phyloP scores from a whole-genome alignment of 2,329 filamentous ascomycete genomes.

The Penicillium sp. region DNA sequence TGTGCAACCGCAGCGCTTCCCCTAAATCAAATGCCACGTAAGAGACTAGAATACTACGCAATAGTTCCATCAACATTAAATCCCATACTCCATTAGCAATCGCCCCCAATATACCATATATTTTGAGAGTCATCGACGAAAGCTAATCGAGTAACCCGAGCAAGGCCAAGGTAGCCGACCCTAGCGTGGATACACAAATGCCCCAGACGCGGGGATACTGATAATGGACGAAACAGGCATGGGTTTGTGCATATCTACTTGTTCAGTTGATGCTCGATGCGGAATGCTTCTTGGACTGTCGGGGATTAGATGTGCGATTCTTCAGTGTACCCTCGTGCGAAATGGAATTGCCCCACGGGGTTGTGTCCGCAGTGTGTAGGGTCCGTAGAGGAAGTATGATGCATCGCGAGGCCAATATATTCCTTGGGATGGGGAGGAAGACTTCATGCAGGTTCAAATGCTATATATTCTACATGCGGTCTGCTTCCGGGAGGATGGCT shows the following conservation, averaged over 20 bases:
- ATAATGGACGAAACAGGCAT: slow-evolving; percentile 34
- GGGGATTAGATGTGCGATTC: slow-evolving; percentile 65
- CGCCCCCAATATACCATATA: slow-evolving; percentile 67
- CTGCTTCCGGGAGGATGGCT: slow-evolving; percentile 63
- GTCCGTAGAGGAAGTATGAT: slow-evolving; percentile 56
- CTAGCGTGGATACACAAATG: slow-evolving; percentile 63
- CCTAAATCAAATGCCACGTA: slow-evolving; percentile 62
- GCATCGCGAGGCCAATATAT: slow-evolving; percentile 62
- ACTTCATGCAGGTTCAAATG: slow-evolving; percentile 74
- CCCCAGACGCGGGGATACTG: slow-evolving; percentile 58
- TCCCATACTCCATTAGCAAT: slow-evolving; percentile 58
- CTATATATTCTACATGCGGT: slow-evolving; percentile 62
- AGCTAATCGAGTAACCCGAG: slow-evolving; percentile 69
- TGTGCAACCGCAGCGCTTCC: slow-evolving; percentile 49
- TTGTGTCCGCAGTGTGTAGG: slow-evolving; percentile 52
- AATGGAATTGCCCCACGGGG: slow-evolving; percentile 65
- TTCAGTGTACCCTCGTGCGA: slow-evolving; percentile 56
- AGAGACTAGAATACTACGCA: slow-evolving; percentile 62
- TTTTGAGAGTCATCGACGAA: slow-evolving; percentile 59
- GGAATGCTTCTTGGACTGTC: slow-evolving; percentile 59
- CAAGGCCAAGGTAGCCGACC: slow-evolving; percentile 50
- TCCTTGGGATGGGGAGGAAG: slow-evolving; percentile 64
- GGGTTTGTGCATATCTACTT: slow-evolving; percentile 47
- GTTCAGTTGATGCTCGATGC: slow-evolving; percentile 58
- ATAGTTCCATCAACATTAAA: slow-evolving; percentile 66